Evolutionary conservation across 2,329 filamentous ascomycete species (phyloP).

Genomic region (Spiromastix sp.): DNA sequence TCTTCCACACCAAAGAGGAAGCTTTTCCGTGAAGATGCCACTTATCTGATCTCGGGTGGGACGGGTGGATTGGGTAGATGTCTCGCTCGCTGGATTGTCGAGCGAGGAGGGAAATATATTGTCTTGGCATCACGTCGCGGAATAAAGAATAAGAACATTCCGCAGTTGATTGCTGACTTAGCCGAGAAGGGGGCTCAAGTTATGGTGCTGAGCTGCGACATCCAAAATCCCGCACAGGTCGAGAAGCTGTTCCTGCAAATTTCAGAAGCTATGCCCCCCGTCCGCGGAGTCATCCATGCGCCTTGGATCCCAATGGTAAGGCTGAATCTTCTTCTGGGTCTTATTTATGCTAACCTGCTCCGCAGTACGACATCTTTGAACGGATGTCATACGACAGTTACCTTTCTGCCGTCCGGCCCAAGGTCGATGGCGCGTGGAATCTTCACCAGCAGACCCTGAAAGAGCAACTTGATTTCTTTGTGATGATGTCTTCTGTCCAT

Average conservation of each 20-base stretch:
- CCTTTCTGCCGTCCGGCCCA: constrained; percentile 17
- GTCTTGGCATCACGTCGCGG: constrained; percentile 20
- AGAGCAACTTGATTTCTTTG: constrained; percentile 15
- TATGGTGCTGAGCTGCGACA: constrained; percentile 8
- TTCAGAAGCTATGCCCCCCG: constrained; percentile 13
- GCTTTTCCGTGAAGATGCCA: constrained; percentile 13
- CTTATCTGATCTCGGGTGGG: constrained; percentile 9
- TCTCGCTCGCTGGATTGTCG: constrained; percentile 6
- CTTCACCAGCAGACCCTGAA: constrained; percentile 9
- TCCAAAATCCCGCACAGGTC: constrained; percentile 1
- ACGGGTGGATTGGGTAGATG: constrained; percentile 6
- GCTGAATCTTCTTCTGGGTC: constrained; percentile 1
- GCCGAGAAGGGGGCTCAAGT: constrained; percentile 10
- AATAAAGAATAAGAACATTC: constrained; percentile 7
- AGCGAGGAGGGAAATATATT: constrained; percentile 18
- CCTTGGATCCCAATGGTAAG: constrained; percentile 11
- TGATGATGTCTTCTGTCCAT: constrained; percentile 8
- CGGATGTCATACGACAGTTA: constrained; percentile 9
- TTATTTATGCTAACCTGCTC: not conserved
- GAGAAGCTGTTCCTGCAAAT: not conserved
- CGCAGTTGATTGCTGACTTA: constrained; percentile 12
- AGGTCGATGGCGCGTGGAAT: constrained; percentile 18
- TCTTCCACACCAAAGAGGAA: not conserved
- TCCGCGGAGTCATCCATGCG: constrained; percentile 17
- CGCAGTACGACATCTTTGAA: constrained; percentile 8